These are phyloP conservation scores for Pseudoscleropodium purum DNA, from an alignment of 225 moss, liverwort and hornwort genomes.

Conservation along the genomic window DNA sequence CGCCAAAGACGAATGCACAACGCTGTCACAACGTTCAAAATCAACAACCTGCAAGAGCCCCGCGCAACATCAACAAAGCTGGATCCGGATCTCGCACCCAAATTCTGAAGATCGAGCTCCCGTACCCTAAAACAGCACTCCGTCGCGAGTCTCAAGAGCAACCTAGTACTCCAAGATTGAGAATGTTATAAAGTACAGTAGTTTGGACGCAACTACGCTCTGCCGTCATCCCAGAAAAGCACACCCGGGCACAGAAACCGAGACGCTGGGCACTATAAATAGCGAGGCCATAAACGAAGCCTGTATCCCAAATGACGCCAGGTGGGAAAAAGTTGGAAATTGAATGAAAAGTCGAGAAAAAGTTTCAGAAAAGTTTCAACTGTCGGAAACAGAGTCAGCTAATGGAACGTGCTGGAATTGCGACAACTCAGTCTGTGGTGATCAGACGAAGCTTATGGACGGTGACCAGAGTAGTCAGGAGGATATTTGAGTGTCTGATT, in stretches of 20 bases:
- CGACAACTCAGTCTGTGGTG: neutral
- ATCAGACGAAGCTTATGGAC: neutral
- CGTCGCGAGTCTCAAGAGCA: neutral
- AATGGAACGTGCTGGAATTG: neutral
- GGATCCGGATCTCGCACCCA: neutral
- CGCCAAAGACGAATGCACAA: neutral
- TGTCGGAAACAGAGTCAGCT: neutral
- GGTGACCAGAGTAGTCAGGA: neutral
- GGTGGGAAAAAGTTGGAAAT: neutral
- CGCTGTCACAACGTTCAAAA: neutral
- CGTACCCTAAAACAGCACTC: neutral
- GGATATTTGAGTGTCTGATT: neutral
- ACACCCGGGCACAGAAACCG: neutral
- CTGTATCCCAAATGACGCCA: neutral
- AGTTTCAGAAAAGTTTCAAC: neutral
- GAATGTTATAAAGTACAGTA: neutral
- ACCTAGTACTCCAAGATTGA: neutral
- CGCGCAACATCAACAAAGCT: neutral
- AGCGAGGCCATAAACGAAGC: neutral
- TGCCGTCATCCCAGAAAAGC: conserved; percentile 1
- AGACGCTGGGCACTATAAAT: neutral
- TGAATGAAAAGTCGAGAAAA: neutral
- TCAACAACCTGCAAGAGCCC: neutral
- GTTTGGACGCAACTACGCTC: neutral
- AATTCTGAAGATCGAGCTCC: conserved; percentile 1